These are phyloP conservation scores for Colletotrichum nymphaeae DNA, from an alignment of 2,329 filamentous ascomycete species.

Conservation along the genomic window DNA sequence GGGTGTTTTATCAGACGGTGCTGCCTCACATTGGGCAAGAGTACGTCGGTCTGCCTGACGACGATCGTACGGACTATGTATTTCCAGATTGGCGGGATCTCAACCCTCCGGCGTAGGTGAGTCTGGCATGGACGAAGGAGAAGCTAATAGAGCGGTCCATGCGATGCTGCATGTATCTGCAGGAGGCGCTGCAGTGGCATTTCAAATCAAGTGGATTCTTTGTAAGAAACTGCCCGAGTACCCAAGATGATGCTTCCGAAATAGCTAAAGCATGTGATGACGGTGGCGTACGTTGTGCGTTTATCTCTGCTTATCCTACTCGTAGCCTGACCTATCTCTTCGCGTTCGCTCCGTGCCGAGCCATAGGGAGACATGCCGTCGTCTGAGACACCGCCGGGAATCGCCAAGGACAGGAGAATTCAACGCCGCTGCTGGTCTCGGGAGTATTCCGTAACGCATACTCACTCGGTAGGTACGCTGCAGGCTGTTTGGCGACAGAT, in stretches of 20 bases:
- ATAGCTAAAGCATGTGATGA: neutral
- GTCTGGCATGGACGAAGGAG: neutral
- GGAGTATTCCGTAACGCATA: neutral
- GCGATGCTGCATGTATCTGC: slow-evolving; percentile 14
- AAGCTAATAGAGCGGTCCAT: slow-evolving; percentile 2
- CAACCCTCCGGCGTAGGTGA: slow-evolving; percentile 25
- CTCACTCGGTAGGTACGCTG: neutral
- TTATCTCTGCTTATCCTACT: neutral
- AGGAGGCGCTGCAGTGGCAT: neutral
- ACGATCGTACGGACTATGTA: slow-evolving; percentile 53
- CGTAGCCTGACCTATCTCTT: neutral
- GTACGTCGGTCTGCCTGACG: slow-evolving; percentile 49
- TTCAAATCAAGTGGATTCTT: slow-evolving; percentile 9
- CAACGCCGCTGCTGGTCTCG: neutral
- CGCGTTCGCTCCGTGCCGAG: neutral
- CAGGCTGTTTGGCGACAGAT: neutral
- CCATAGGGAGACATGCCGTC: neutral
- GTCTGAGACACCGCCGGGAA: neutral
- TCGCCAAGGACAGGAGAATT: neutral
- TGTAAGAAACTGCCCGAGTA: neutral
- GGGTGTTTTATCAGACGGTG: slow-evolving; percentile 61
- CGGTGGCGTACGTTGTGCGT: neutral
- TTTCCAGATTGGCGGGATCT: slow-evolving; percentile 60
- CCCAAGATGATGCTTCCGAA: neutral
- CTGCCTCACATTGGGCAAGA: slow-evolving; percentile 59